Evolutionary conservation across 2,329 filamentous ascomycete species (phyloP).

Genomic region (Aureobasidium subglaciale): DNA sequence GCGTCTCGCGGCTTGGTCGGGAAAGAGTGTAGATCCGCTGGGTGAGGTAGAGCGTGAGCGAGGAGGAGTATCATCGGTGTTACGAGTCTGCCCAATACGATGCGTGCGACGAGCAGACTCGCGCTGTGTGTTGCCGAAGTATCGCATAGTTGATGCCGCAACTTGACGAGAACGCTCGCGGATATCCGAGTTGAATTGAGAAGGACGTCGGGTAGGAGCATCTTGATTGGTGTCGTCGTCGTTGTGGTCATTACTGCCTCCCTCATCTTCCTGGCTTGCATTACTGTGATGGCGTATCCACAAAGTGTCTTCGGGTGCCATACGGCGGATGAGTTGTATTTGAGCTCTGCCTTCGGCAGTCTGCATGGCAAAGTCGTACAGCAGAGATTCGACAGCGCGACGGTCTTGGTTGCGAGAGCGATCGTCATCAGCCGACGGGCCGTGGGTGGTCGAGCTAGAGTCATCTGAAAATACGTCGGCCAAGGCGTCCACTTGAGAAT

Average conservation of each 20-base stretch:
- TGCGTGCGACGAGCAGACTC: not conserved
- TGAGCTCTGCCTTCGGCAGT: constrained; percentile 12
- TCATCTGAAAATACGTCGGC: not conserved
- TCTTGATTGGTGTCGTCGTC: not conserved
- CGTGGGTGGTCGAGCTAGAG: not conserved
- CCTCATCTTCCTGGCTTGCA: not conserved
- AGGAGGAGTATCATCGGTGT: not conserved
- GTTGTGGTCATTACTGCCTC: not conserved
- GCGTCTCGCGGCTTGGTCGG: not conserved
- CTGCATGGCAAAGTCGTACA: constrained; percentile 13
- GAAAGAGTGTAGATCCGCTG: not conserved
- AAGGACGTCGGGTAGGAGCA: not conserved
- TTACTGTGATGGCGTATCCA: constrained; percentile 2
- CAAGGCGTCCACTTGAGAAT: constrained; percentile 17
- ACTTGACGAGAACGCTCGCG: constrained; percentile 5
- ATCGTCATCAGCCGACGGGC: no score
- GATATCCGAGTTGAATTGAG: not conserved
- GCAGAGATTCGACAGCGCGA: not conserved
- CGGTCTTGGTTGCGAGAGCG: not conserved
- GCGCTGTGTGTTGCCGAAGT: not conserved
- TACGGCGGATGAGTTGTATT: not conserved
- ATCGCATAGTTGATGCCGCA: constrained; percentile 6
- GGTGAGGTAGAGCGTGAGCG: not conserved
- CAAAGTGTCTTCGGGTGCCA: not conserved
- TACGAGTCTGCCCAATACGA: not conserved